A percentile compares a stretch with the other conserved stretches of the same genome.
Conservation (phyloP, 148 eudicot genomes). For the Camellia granthamiana region DNA sequence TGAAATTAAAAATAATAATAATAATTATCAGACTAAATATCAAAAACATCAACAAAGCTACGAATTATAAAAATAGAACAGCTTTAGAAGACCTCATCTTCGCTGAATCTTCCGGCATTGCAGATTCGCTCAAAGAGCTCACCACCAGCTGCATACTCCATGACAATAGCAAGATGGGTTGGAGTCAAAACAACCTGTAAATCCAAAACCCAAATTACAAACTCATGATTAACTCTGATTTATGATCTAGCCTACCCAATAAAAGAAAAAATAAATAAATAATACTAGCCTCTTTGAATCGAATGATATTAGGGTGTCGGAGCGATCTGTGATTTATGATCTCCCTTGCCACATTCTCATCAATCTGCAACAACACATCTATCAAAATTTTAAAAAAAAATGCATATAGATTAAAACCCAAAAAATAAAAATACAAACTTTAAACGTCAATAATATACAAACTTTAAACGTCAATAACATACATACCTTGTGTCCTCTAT, state of each 20-base stretch:
- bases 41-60: background rate
- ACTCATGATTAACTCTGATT: background rate
- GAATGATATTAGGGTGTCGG: slow-evolving; percentile 41
- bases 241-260: background rate
- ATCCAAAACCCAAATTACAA: background rate
- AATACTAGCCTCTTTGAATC: slow-evolving; percentile 41
- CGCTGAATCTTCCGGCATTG: slow-evolving; percentile 36
- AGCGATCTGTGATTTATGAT: slow-evolving; percentile 47
- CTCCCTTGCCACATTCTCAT: slow-evolving; percentile 45
- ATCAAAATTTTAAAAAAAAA: background rate
- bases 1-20: too few relatives aligned
- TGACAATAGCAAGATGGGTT: slow-evolving; percentile 32
- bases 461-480: background rate
- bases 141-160: slow-evolving; percentile 37
- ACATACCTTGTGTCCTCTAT: slow-evolving; percentile 31
- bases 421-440: background rate
- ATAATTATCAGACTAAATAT: background rate
- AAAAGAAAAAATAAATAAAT: background rate
- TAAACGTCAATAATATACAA: background rate
- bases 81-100: slow-evolving; percentile 18
- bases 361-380: slow-evolving; percentile 25
- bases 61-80: background rate
- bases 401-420: background rate
- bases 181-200: slow-evolving; percentile 26
- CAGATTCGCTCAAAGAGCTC: slow-evolving; percentile 33